Base-by-base conservation (phyloP, 2,329 filamentous ascomycete genomes). In the Zalaria obscura region DNA sequence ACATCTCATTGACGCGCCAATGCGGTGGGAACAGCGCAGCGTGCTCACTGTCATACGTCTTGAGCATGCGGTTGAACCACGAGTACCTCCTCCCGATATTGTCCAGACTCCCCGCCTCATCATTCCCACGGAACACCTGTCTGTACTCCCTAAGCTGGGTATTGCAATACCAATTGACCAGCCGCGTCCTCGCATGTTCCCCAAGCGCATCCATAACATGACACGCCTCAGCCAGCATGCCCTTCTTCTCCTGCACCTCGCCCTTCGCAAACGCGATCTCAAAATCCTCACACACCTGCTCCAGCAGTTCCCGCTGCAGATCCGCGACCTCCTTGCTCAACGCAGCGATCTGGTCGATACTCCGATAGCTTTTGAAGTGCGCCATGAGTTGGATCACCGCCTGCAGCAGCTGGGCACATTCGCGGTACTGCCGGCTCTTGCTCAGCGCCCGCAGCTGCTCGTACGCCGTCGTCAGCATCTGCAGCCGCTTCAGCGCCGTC, bases 401-500 rank as follows among this genome's bases (percentile, higher is more conserved):
- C 65, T 94, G 86, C 43, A 98, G 69, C 45, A 98, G 70, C 53
- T 93, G 87, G 10, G 89, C 88, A 57, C 91, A 96, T 60, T 98
- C 91, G 48, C 85, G 73, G 60, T 98, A 98, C 61, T 98, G 91
- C 43, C 89, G 73, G 31, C 83, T 81, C 62, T 83, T 83, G 50
- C 84, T 82, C 50, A 95, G 69, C 3, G 78, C 83, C 44, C 83
- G 76, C 44, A 98, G 71, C 65, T 98, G 91, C 58, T 96, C 91
- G 63, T 96, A 98, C n/a, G 91, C 91, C 3, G 91, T 96, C 4
- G 91, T 96, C 57, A 98, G 68, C 91, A 98, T 98, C 70, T 98
- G 91, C 52, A 98, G 72, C 37, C 91, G 75, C 68, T 98, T 98
- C 55, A 98, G 69, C 25, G 89, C 89, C 35, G 91, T 98, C 91